phyloP scores from a whole-genome alignment of 140 eudicot genomes.

The Eryngium alpinum region DNA sequence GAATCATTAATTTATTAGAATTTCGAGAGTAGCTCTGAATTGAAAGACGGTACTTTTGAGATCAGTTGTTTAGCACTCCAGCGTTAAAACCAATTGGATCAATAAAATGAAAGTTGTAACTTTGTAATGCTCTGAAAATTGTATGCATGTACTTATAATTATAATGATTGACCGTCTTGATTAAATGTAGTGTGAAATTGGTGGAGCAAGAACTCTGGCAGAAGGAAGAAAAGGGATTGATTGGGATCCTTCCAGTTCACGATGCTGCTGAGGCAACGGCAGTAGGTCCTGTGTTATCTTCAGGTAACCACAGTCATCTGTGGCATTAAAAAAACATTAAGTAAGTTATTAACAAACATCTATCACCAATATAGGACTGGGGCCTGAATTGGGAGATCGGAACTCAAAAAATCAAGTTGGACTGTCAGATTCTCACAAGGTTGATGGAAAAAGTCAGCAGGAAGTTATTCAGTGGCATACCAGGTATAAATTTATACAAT shows the following conservation, averaged over 20 bases:
- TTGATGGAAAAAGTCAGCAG: conserved; percentile 62
- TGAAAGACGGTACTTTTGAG: background rate
- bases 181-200: conserved; percentile 64
- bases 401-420: conserved; percentile 46
- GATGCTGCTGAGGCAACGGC: conserved; percentile 63
- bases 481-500: conserved; percentile 36
- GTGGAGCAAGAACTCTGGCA: conserved; percentile 98
- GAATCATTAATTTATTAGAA: background rate
- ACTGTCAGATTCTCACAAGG: conserved; percentile 42
- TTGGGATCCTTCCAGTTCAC: conserved; percentile 89
- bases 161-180: conserved; percentile 8
- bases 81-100: too few species aligned
- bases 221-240: conserved; percentile 91
- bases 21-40: background rate
- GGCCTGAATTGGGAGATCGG: conserved; percentile 49
- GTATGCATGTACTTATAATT: background rate
- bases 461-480: conserved; percentile 91
- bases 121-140: background rate
- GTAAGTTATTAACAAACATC: background rate
- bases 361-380: conserved; percentile 30
- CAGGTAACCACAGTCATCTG: conserved; percentile 38
- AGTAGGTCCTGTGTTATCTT: conserved; percentile 43
- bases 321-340: background rate
- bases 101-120: background rate
- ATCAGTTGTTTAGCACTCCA: background rate